phyloP scores from a whole-genome alignment of 306 rosid genomes.

The Senna tora region DNA sequence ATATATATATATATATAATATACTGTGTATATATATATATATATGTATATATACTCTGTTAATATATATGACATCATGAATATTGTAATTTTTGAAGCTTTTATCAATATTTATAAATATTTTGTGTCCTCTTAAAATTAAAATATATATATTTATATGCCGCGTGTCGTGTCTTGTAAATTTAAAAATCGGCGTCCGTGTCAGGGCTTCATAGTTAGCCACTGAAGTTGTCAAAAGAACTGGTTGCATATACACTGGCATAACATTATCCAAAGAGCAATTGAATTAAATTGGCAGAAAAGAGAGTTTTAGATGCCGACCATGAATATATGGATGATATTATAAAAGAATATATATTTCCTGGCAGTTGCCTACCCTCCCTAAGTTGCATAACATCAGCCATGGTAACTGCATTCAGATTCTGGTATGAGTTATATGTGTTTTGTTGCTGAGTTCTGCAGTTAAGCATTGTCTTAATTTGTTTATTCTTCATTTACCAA shows the following conservation, averaged over 20 bases:
- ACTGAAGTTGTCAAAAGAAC: constrained; percentile 78
- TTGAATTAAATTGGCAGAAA: constrained; percentile 70
- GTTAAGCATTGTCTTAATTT: background rate
- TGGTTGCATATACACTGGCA: constrained; percentile 85
- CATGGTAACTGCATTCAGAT: constrained; percentile 63
- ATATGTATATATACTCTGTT: too few species aligned
- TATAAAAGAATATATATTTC: constrained; percentile 85
- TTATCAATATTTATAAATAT: too few species aligned
- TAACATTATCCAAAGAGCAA: constrained; percentile 84
- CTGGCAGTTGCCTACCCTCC: constrained; percentile 86
- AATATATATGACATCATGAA: too few species aligned
- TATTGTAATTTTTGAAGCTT: too few species aligned
- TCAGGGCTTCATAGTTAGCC: too few species aligned
- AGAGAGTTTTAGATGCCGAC: constrained; percentile 76
- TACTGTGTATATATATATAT: too few species aligned
- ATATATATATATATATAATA: too few species aligned
- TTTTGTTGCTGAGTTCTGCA: background rate
- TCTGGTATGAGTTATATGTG: constrained; percentile 56
- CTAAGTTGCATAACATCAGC: constrained; percentile 78
- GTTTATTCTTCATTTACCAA: background rate
- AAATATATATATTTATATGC: too few species aligned
- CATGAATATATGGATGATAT: constrained; percentile 86
- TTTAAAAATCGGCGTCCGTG: too few species aligned
- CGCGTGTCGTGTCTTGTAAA: too few species aligned
- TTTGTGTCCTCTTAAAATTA: too few species aligned